A percentile compares a stretch with the other conserved stretches of the same genome.
Evolutionary conservation across 169 alveolate species (phyloP).

Genomic region (Cryptosporidium xiaoi): DNA sequence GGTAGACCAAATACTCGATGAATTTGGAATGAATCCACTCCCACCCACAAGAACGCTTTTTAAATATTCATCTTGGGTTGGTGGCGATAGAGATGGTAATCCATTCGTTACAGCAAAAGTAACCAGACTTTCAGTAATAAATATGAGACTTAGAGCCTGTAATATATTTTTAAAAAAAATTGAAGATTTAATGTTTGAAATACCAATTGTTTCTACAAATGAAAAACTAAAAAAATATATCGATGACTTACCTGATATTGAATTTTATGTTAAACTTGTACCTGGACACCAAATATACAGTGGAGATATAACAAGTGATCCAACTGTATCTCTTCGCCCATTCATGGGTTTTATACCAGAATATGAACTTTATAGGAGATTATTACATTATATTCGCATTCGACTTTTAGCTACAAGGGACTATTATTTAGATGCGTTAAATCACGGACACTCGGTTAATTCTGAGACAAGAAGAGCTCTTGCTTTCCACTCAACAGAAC

Average conservation of each 20-base stretch:
- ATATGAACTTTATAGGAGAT: constrained; percentile 45
- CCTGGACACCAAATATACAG: background rate
- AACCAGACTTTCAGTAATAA: constrained; percentile 80
- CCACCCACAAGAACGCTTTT: constrained; percentile 79
- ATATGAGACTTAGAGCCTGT: constrained; percentile 80
- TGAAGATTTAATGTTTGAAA: constrained; percentile 69
- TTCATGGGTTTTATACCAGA: constrained; percentile 70
- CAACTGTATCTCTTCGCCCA: constrained; percentile 65
- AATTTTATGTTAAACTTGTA: constrained; percentile 33
- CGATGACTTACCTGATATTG: constrained; percentile 53
- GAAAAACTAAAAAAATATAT: constrained; percentile 37
- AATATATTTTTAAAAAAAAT: constrained; percentile 63
- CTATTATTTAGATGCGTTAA: constrained; percentile 60
- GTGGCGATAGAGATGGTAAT: constrained; percentile 90
- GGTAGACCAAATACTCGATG: constrained; percentile 79
- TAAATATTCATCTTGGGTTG: constrained; percentile 86
- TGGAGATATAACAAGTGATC: constrained; percentile 58
- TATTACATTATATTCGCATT: constrained; percentile 43
- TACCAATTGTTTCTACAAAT: constrained; percentile 65
- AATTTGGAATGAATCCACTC: constrained; percentile 80
- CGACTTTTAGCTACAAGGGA: constrained; percentile 59
- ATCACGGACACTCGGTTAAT: constrained; percentile 55
- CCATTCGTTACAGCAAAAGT: constrained; percentile 86
- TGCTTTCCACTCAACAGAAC: constrained; percentile 76
- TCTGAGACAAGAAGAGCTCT: constrained; percentile 68